phyloP scores from a whole-genome alignment of 352 stramenopile genomes.

The Phytophthora rubi region DNA sequence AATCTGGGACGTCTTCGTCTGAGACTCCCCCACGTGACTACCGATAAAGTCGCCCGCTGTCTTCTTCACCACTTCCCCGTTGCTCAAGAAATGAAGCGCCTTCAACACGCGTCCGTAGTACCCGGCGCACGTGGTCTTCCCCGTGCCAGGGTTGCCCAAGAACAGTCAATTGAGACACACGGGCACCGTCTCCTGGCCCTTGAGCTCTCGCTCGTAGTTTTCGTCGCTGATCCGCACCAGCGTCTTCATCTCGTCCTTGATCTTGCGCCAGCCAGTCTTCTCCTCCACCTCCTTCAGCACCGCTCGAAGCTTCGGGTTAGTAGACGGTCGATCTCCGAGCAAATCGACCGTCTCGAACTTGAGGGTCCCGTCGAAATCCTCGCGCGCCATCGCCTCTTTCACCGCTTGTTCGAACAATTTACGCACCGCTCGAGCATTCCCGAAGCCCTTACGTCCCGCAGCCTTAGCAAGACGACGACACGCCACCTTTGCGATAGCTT shows the following conservation, averaged over 20 bases:
- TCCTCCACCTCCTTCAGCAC: slow-evolving; percentile 65
- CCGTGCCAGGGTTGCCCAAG: slow-evolving; percentile 91
- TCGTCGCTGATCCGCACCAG: slow-evolving; percentile 78
- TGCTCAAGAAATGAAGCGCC: slow-evolving; percentile 90
- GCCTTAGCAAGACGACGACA: slow-evolving; percentile 69
- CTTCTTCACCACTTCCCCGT: slow-evolving; percentile 90
- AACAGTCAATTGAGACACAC: slow-evolving; percentile 90
- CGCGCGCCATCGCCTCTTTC: slow-evolving; percentile 64
- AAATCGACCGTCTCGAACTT: slow-evolving; percentile 73
- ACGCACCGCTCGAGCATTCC: slow-evolving; percentile 84
- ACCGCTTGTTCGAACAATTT: slow-evolving; percentile 77
- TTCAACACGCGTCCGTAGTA: slow-evolving; percentile 90
- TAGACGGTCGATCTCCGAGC: slow-evolving; percentile 76
- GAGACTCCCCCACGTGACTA: slow-evolving; percentile 79
- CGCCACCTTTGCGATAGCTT: slow-evolving; percentile 61
- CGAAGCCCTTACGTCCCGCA: slow-evolving; percentile 82
- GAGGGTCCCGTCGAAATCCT: slow-evolving; percentile 68
- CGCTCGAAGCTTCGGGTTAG: slow-evolving; percentile 71
- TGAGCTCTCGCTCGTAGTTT: slow-evolving; percentile 88
- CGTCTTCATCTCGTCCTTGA: slow-evolving; percentile 81
- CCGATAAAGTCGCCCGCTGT: slow-evolving; percentile 90
- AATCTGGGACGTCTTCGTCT: slow-evolving; percentile 88
- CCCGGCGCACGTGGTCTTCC: slow-evolving; percentile 92
- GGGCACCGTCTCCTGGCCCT: slow-evolving; percentile 62
- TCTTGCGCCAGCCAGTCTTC: slow-evolving; percentile 80